Evolutionary conservation across 2,329 filamentous ascomycete species (phyloP).

Genomic region (Colletotrichum euphorbiae): DNA sequence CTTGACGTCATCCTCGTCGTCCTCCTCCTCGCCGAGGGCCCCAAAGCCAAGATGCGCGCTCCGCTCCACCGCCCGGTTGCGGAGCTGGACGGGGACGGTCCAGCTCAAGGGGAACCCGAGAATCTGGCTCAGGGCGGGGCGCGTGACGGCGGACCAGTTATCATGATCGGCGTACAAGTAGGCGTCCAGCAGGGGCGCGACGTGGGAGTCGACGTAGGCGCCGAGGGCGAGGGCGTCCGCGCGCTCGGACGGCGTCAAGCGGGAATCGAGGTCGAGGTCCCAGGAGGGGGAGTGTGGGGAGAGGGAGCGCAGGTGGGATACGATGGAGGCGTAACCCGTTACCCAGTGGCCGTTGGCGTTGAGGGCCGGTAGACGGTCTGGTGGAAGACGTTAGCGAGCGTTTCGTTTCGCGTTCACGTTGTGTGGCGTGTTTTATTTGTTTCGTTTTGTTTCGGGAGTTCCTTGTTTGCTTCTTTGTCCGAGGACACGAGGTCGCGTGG

Average conservation of each 20-base stretch:
- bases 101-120: constrained; percentile 91
- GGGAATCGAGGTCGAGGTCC: constrained; percentile 51
- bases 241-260: constrained; percentile 52
- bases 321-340: constrained; percentile 71
- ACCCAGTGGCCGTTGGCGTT: constrained; percentile 64
- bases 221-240: constrained; percentile 66
- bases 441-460: constrained; percentile 15
- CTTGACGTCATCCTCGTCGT: constrained; percentile 51
- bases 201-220: constrained; percentile 79
- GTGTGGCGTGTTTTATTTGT: constrained; percentile 5
- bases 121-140: constrained; percentile 82
- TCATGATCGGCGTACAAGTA: constrained; percentile 90
- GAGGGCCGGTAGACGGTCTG: constrained; percentile 68
- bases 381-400: not conserved
- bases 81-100: constrained; percentile 80
- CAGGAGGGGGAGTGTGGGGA: constrained; percentile 45
- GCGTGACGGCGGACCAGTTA: constrained; percentile 83
- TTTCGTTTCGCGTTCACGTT: constrained; percentile 6
- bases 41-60: constrained; percentile 78
- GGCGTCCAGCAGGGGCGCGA: constrained; percentile 83
- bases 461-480: constrained; percentile 39
- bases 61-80: constrained; percentile 75
- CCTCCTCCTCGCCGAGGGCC: constrained; percentile 71
- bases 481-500: constrained; percentile 17
- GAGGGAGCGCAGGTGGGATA: constrained; percentile 63